phyloP scores from a whole-genome alignment of 371 early-diverging fungal genomes.

The Sporodiniella umbellata region DNA sequence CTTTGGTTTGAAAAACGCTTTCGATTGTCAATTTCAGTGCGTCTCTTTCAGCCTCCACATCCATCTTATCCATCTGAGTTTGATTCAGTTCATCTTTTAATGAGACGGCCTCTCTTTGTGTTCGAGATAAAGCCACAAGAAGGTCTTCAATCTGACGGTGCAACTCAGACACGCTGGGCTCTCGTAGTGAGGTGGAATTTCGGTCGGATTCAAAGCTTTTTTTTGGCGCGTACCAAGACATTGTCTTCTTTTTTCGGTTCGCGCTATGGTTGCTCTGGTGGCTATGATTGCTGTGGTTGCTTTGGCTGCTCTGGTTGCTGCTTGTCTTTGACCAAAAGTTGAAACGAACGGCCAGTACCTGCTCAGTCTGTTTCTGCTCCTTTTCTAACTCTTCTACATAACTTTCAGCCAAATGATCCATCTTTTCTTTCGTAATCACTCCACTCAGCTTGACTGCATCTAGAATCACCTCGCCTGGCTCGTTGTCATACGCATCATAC shows the following conservation, averaged over 20 bases:
- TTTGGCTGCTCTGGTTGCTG: slow-evolving; percentile 4
- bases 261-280: slow-evolving; percentile 10
- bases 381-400: slow-evolving; percentile 57
- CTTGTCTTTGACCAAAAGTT: slow-evolving; percentile 29
- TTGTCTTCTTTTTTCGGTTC: slow-evolving; percentile 37
- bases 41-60: slow-evolving; percentile 47
- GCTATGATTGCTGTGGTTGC: slow-evolving; percentile 1
- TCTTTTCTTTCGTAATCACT: slow-evolving; percentile 41
- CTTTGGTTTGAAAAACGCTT: slow-evolving; percentile 10
- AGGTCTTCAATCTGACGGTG: slow-evolving; percentile 60
- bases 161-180: slow-evolving; percentile 39
- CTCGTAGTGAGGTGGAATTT: slow-evolving; percentile 21
- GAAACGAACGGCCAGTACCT: slow-evolving; percentile 51
- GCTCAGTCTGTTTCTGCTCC: slow-evolving; percentile 55
- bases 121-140: slow-evolving; percentile 48
- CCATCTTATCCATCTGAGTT: slow-evolving; percentile 59
- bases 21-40: slow-evolving; percentile 33
- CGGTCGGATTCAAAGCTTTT: slow-evolving; percentile 24
- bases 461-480: slow-evolving; percentile 60
- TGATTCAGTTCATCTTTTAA: slow-evolving; percentile 54
- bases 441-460: slow-evolving; percentile 68
- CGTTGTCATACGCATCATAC: slow-evolving; percentile 65
- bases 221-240: slow-evolving; percentile 26
- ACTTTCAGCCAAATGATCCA: slow-evolving; percentile 39
- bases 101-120: slow-evolving; percentile 56